Evolutionary conservation across 73 alveolate species (phyloP), one percentile per base, ranked within the genome.

Genomic region (Blepharisma stoltei): DNA sequence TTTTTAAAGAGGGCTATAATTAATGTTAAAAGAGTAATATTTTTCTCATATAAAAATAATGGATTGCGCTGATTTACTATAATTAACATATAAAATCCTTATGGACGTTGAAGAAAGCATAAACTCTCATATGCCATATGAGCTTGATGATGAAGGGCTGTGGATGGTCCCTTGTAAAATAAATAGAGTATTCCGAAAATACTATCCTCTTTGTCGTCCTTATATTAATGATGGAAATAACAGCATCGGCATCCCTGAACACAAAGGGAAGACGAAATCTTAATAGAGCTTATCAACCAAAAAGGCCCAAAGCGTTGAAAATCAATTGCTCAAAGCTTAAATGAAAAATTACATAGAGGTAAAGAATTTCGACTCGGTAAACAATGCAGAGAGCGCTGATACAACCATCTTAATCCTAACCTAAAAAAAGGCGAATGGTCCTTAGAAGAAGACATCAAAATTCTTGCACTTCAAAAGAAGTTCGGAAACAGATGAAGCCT

Each of bases 381-480:
- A 80, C 90, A 92, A 73, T 92, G 98, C 55, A 54, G 96, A 67
- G 96, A 92, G 78, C 69, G 98, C 49, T 92, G 95, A 94, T 83
- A 78, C 55, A 92, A 92, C 66, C 90, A 88, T 60, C 71, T 93
- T 6, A 89, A 92, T 54, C 98, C 98, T 37, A 46, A 50, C n/a
- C 83, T 92, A 5, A 86, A 84, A 41, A 92, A 92, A 71, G 88
- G 90, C 8, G 73, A 81, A 67, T 92, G 95, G 94, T 76, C 90
- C 25, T 67, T 67, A 49, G 89, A 86, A 86, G 98, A 92, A 80
- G 98, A 92, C 71, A 76, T 11, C 21, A 27, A 8, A 2, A 60
- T 60, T 53, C 80, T 88, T 25, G 90, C 82, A 67, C 89, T 81
- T 71, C 90, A 92, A 67, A 68, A 68, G 21, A 86, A 85, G 70